Evolutionary conservation across 2,329 filamentous ascomycete genomes (phyloP).

Genomic region (Talaromyces sp.): DNA sequence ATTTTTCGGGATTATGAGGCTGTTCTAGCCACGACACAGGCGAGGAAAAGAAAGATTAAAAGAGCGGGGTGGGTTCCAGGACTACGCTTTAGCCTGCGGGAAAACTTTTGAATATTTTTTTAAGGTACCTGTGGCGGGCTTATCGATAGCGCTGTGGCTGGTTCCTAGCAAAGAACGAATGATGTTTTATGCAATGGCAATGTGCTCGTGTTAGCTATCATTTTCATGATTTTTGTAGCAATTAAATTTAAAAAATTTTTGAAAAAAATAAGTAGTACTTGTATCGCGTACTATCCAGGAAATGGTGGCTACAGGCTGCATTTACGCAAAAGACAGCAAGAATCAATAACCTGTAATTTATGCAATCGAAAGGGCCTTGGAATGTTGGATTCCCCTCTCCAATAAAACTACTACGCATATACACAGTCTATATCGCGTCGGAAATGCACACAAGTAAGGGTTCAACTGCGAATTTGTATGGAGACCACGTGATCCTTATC

Average conservation of each 20-base stretch:
- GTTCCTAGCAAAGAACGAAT: neutral
- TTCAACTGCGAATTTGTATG: neutral
- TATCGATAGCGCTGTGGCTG: constrained; percentile 5
- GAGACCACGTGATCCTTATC: constrained; percentile 9
- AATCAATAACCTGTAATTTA: neutral
- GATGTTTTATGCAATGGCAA: neutral
- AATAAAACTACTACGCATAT: neutral
- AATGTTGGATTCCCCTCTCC: neutral
- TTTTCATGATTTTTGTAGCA: neutral
- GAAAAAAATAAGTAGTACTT: neutral
- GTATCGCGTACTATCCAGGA: neutral
- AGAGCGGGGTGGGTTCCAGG: constrained; percentile 10
- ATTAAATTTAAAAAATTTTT: neutral
- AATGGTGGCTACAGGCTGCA: neutral
- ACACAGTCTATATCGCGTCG: neutral
- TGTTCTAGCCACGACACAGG: constrained; percentile 1
- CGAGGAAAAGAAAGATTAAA: constrained; percentile 8
- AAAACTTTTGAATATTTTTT: constrained; percentile 5
- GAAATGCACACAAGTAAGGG: neutral
- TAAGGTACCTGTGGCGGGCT: constrained; percentile 2
- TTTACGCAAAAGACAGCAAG: neutral
- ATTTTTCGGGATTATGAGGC: neutral
- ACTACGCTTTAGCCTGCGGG: neutral
- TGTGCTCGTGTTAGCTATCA: neutral
- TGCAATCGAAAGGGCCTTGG: neutral